A percentile compares a stretch with the other conserved stretches of the same genome.
Evolutionary conservation across 768 basidiomycete species (phyloP).

Genomic region (Naematelia aurantialba): DNA sequence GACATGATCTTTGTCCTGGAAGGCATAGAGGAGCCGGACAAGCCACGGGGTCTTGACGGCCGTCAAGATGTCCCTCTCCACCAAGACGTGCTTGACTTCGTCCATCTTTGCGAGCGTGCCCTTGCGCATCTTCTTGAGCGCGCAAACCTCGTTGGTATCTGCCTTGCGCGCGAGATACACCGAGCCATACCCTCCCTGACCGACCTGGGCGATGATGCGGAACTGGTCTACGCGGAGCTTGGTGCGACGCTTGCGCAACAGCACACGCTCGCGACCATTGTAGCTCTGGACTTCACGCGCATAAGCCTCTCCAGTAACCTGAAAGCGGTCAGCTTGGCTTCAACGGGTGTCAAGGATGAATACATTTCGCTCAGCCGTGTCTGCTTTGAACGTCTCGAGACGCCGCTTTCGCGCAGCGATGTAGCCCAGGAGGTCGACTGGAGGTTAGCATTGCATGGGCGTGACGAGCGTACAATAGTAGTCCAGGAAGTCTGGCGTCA

Average conservation of each 20-base stretch:
- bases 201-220: conserved; percentile 97
- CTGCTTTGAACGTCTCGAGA: conserved; percentile 72
- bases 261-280: conserved; percentile 84
- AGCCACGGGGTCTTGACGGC: conserved; percentile 98
- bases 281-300: conserved; percentile 85
- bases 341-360: conserved; percentile 48
- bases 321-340: not conserved
- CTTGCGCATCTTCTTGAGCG: conserved; percentile 96
- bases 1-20: conserved; percentile 85
- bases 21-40: conserved; percentile 88
- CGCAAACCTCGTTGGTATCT: conserved; percentile 94
- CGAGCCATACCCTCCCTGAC: conserved; percentile 97
- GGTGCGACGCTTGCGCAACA: conserved; percentile 85
- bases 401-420: conserved; percentile 80
- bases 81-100: conserved; percentile 96
- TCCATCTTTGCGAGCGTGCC: conserved; percentile 96
- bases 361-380: conserved; percentile 62
- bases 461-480: conserved; percentile 65
- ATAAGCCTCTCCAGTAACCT: conserved; percentile 40
- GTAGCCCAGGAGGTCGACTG: conserved; percentile 81
- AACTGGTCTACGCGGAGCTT: conserved; percentile 93
- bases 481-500: conserved; percentile 72
- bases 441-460: conserved; percentile 5
- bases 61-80: conserved; percentile 95
- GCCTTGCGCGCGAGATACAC: conserved; percentile 93